These are phyloP conservation scores for Clitopilus hobsonii DNA, from an alignment of 768 basidiomycete genomes.

Conservation along the genomic window DNA sequence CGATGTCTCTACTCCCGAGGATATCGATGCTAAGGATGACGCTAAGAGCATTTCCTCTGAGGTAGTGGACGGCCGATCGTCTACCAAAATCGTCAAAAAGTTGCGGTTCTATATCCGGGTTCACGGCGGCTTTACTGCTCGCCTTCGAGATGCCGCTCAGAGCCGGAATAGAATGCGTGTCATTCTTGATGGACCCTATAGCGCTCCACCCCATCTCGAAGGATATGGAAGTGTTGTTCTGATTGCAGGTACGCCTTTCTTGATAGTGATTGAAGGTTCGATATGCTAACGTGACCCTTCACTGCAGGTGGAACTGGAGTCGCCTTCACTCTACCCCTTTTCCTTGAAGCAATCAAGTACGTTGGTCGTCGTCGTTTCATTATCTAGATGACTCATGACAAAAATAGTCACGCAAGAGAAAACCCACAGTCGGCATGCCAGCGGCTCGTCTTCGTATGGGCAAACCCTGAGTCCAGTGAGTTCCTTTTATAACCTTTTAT, in stretches of 20 bases:
- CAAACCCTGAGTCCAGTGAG: slow-evolving; percentile 31
- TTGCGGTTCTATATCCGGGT: slow-evolving; percentile 58
- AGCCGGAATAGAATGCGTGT: slow-evolving; percentile 28
- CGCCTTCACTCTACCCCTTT: slow-evolving; percentile 40
- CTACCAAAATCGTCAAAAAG: slow-evolving; percentile 23
- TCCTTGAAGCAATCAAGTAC: slow-evolving; percentile 39
- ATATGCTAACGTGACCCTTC: neutral
- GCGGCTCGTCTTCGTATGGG: slow-evolving; percentile 36
- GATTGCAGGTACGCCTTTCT: slow-evolving; percentile 31
- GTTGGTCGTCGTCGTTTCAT: slow-evolving; percentile 4
- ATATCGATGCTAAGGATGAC: neutral
- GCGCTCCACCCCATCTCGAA: slow-evolving; percentile 33
- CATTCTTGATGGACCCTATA: slow-evolving; percentile 58
- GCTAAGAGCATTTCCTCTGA: neutral
- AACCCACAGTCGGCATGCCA: slow-evolving; percentile 9
- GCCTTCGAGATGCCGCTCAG: slow-evolving; percentile 29
- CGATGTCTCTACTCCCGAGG: neutral
- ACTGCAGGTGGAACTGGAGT: slow-evolving; percentile 42
- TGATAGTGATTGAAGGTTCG: neutral
- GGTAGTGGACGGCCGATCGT: neutral
- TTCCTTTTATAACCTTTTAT: neutral
- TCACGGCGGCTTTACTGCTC: slow-evolving; percentile 54
- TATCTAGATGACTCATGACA: neutral
- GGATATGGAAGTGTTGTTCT: slow-evolving; percentile 43
- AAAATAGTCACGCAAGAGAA: neutral